Percentiles rank a stretch among this genome's conserved stretches.
Conservation (phyloP, 2,329 filamentous ascomycete genomes). For the Allantophomopsis cytisporea region DNA sequence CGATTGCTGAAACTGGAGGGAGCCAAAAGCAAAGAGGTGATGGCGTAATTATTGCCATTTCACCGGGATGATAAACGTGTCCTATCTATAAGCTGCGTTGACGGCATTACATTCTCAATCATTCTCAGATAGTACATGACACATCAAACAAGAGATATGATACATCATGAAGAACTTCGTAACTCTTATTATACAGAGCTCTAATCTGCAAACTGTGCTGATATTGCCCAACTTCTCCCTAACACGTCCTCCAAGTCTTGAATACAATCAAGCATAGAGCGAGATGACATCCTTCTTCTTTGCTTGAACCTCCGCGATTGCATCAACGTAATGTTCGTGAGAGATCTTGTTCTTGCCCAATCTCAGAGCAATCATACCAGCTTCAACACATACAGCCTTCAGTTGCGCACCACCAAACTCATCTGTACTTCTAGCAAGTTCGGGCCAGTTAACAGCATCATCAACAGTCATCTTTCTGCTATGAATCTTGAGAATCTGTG, state of each 20-base stretch:
- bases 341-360: constrained; percentile 93
- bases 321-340: constrained; percentile 98
- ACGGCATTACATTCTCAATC: too few species aligned
- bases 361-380: constrained; percentile 94
- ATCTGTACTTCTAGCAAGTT: constrained; percentile 90
- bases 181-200: too few species aligned
- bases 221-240: too few species aligned
- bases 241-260: background rate
- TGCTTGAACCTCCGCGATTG: constrained; percentile 87
- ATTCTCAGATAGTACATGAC: too few species aligned
- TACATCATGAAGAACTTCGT: too few species aligned
- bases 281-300: constrained; percentile 71
- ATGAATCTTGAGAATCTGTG: constrained; percentile 95
- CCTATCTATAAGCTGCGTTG: too few species aligned
- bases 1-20: too few species aligned
- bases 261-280: background rate
- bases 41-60: too few species aligned
- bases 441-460: constrained; percentile 85
- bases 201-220: too few species aligned
- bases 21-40: too few species aligned
- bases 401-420: constrained; percentile 97
- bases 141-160: too few species aligned
- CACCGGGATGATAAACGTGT: too few species aligned
- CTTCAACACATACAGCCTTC: constrained; percentile 97
- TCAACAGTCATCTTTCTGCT: constrained; percentile 97